Evolutionary conservation across 768 basidiomycete genomes (phyloP).

Genomic region (Naematelia aurantialba): DNA sequence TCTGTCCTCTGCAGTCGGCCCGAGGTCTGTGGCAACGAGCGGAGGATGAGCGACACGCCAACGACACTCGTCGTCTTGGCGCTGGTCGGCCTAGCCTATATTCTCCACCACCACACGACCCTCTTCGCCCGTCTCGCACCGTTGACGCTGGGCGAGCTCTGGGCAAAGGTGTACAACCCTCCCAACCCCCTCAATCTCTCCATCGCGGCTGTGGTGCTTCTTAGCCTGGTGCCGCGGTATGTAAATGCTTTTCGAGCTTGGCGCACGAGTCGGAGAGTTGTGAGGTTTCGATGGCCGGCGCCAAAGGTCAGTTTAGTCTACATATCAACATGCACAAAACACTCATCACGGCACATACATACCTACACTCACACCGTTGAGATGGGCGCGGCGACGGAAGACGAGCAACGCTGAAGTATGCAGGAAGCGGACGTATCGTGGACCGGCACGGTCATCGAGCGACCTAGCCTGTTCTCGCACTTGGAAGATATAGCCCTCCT

Average conservation of each 20-base stretch:
- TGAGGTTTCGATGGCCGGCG: conserved; percentile 58
- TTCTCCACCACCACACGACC: not conserved
- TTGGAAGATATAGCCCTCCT: conserved; percentile 21
- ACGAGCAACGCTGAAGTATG: not conserved
- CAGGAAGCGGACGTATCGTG: conserved; percentile 33
- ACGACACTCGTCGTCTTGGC: not conserved
- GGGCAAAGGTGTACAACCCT: conserved; percentile 31
- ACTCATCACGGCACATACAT: no score
- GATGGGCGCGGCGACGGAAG: no score
- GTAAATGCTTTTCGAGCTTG: conserved; percentile 71
- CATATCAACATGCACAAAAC: not conserved
- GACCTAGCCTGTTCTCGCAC: conserved; percentile 42
- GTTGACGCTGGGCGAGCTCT: conserved; percentile 32
- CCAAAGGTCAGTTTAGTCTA: conserved; percentile 57
- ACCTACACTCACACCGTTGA: conserved; percentile 2
- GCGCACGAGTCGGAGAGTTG: conserved; percentile 67
- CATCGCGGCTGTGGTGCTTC: conserved; percentile 66
- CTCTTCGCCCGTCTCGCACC: not conserved
- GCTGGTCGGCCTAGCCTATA: not conserved
- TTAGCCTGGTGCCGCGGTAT: conserved; percentile 57
- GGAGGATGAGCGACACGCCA: not conserved
- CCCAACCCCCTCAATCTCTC: conserved; percentile 53
- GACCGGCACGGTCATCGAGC: conserved; percentile 26
- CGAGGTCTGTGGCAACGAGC: no score
- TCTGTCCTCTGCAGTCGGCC: no score